Conservation (phyloP, 192 early-diverging fungal genomes). For the Backusella sp. region DNA sequence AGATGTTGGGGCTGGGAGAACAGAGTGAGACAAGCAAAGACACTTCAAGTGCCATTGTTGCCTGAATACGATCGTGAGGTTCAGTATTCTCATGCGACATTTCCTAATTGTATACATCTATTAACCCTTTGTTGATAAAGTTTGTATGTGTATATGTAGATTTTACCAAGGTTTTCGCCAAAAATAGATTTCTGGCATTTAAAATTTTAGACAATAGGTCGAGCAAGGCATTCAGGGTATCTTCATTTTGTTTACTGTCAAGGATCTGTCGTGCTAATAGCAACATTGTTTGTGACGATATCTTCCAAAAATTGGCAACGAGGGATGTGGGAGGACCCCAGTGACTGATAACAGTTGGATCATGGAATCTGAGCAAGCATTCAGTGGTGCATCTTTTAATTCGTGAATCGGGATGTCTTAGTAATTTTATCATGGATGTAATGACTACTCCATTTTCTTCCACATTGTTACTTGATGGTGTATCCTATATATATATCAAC, state of each 20-base stretch:
- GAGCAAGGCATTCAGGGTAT: slow-evolving; percentile 54
- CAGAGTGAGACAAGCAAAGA: slow-evolving; percentile 68
- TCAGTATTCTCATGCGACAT: slow-evolving; percentile 43
- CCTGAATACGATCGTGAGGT: slow-evolving; percentile 55
- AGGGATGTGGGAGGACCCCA: slow-evolving; percentile 72
- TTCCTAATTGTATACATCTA: slow-evolving; percentile 25
- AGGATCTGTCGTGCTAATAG: slow-evolving; percentile 64
- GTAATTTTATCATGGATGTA: slow-evolving; percentile 55
- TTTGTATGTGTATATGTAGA: not conserved
- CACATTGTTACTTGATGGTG: slow-evolving; percentile 28
- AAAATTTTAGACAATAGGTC: slow-evolving; percentile 64
- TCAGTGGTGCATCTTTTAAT: slow-evolving; percentile 46
- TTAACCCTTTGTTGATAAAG: not conserved
- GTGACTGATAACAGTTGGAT: slow-evolving; percentile 57
- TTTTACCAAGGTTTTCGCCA: slow-evolving; percentile 39
- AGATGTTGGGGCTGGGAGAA: slow-evolving; percentile 60
- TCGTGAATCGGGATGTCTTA: slow-evolving; percentile 1
- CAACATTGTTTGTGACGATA: slow-evolving; percentile 40
- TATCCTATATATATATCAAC: slow-evolving; percentile 2
- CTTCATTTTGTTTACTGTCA: slow-evolving; percentile 60
- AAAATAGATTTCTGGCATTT: slow-evolving; percentile 50
- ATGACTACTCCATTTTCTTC: slow-evolving; percentile 71
- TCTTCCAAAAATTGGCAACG: slow-evolving; percentile 73
- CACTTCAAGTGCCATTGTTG: slow-evolving; percentile 64
- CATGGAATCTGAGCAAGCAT: slow-evolving; percentile 69